phyloP scores from a whole-genome alignment of 352 stramenopile species.

The Phytophthora boehmeriae region DNA sequence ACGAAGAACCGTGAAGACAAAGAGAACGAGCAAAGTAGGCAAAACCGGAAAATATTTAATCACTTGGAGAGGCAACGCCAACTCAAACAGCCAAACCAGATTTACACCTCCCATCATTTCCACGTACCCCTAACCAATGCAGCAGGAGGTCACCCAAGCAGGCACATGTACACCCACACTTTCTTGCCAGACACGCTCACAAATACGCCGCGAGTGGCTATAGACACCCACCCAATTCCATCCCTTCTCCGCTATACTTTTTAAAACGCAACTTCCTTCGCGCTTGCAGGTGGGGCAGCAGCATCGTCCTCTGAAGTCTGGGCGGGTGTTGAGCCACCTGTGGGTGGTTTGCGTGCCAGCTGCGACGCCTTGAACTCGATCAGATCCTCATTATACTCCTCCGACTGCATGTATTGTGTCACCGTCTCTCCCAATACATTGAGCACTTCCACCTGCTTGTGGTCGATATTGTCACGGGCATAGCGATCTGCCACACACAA shows the following conservation, averaged over 20 bases:
- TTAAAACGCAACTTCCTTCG: slow-evolving; percentile 89
- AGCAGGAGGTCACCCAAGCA: slow-evolving; percentile 17
- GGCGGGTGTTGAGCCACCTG: slow-evolving; percentile 8
- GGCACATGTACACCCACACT: slow-evolving; percentile 20
- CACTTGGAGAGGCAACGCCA: slow-evolving; percentile 27
- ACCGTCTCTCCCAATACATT: slow-evolving; percentile 88
- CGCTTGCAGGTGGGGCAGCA: slow-evolving; percentile 22
- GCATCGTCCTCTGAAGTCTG: slow-evolving; percentile 36
- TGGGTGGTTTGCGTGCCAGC: slow-evolving; percentile 25
- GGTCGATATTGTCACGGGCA: slow-evolving; percentile 80
- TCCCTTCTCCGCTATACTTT: slow-evolving; percentile 26
- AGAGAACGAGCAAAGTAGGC: slow-evolving; percentile 23
- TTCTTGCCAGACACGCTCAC: slow-evolving; percentile 25
- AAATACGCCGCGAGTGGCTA: slow-evolving; percentile 30
- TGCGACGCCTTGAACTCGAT: slow-evolving; percentile 66
- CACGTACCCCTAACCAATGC: slow-evolving; percentile 28
- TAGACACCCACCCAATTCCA: slow-evolving; percentile 8
- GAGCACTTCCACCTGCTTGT: slow-evolving; percentile 86
- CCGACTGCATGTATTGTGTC: slow-evolving; percentile 89
- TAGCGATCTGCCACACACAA: slow-evolving; percentile 85
- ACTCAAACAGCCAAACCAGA: slow-evolving; percentile 28
- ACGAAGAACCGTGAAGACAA: background rate
- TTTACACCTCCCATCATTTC: slow-evolving; percentile 30
- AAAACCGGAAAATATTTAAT: slow-evolving; percentile 45
- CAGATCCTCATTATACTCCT: slow-evolving; percentile 80